Evolutionary conservation across 305 asterid genomes (phyloP), one percentile per base, ranked within the genome.

Genomic region (Salvia sclarea): DNA sequence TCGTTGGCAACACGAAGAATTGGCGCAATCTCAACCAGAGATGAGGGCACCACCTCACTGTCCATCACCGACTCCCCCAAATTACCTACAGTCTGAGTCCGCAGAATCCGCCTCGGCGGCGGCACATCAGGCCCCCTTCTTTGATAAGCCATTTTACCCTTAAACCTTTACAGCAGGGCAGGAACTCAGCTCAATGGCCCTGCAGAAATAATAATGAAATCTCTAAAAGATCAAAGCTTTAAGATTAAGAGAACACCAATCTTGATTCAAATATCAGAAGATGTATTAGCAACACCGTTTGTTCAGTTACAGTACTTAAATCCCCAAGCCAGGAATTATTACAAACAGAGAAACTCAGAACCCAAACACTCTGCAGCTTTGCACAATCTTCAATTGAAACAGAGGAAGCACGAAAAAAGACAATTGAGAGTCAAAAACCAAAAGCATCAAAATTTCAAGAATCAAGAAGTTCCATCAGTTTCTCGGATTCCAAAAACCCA

Each of bases 1-100:
- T 91, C 99, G 52, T 94, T 94, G 70, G 99, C 99, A 68, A 94
- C 99, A 70, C 99, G 99, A 38, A 94, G 92, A 80, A 94, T 94
- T 38, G 96, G 99, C 0, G 97, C 99, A 75, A 94, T 94, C 78
- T 91, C 96, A 64, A 88, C 96, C 44, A 94, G 78, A 63, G 99
- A 94, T 41, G 99, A 94, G 1, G 99, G 99, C 13, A 94, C 98
- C 67, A 94, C 96, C 75, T 94, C 99, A 86, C 99, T 94, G 44
- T 94, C 99, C 92, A 91, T 92, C 96, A 90, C 85, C 9, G 99
- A 81, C 81, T 94, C 99, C 78, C 97, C 96, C 53, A 94, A 81
- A 81, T 89, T 94, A 62, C 99, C 99, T 49, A 68, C 92, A 3
- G 97, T 94, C 81, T 91, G 99, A 10, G 98, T 94, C 75, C 99